Conservation (phyloP, 2,329 filamentous ascomycete genomes). For the Ophiostoma sp. region DNA sequence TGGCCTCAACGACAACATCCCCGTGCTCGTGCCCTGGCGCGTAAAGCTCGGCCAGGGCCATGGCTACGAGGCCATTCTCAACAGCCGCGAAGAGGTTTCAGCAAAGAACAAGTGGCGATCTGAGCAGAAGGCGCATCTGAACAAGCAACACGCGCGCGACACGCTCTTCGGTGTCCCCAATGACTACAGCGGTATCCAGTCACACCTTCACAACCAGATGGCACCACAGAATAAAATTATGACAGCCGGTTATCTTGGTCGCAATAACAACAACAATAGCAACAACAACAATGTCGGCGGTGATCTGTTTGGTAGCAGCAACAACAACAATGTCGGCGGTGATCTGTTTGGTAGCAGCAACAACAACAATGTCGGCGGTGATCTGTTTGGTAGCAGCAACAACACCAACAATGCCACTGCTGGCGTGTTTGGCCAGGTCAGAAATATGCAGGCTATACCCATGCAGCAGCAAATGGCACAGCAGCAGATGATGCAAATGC, state of each 20-base stretch:
- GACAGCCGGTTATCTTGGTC: no score
- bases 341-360: background rate
- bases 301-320: background rate
- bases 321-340: background rate
- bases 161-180: background rate
- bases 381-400: conserved; percentile 32
- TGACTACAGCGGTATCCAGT: background rate
- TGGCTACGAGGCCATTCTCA: conserved; percentile 31
- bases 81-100: conserved; percentile 38
- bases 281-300: no score
- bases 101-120: conserved; percentile 32
- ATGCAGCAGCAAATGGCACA: conserved; percentile 9
- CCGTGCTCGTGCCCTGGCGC: conserved; percentile 51
- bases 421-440: no score
- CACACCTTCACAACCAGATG: background rate
- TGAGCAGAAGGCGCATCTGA: conserved; percentile 27
- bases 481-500: conserved; percentile 12
- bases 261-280: no score
- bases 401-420: background rate
- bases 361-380: background rate
- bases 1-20: conserved; percentile 50
- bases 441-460: no score
- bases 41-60: conserved; percentile 41
- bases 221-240: background rate
- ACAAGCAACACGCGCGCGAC: conserved; percentile 31